A percentile compares a stretch with the other conserved stretches of the same genome.
Evolutionary conservation across 2,329 filamentous ascomycete species (phyloP).

Genomic region (Trichoderma atroviride): DNA sequence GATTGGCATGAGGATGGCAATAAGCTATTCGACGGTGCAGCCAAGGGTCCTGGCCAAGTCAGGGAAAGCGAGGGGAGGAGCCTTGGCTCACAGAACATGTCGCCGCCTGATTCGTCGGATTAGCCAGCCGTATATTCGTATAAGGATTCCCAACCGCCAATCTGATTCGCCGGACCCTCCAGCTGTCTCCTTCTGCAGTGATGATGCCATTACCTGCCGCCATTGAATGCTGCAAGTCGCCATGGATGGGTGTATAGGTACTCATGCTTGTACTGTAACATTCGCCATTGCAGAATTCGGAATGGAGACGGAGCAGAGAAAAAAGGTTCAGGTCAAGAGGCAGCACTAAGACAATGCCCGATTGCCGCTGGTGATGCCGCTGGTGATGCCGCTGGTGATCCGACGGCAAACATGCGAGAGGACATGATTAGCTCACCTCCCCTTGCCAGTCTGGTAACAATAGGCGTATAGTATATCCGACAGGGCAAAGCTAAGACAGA

Average conservation of each 20-base stretch:
- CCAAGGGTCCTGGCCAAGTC: constrained; percentile 7
- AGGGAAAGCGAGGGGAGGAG: constrained; percentile 24
- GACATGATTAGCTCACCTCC: background rate
- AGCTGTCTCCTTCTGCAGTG: background rate
- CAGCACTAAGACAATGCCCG: background rate
- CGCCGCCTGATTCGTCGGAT: constrained; percentile 35
- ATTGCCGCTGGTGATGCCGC: background rate
- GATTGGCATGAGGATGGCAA: background rate
- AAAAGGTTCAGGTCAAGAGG: too few relatives aligned
- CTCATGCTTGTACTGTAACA: background rate
- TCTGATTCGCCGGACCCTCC: background rate
- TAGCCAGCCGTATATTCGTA: background rate
- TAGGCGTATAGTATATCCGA: background rate
- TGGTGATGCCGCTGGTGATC: background rate
- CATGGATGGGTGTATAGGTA: background rate
- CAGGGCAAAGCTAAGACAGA: background rate
- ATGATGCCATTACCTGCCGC: constrained; percentile 15
- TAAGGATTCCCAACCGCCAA: background rate
- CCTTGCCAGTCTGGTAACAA: background rate
- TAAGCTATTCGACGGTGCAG: background rate
- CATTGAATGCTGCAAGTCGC: background rate
- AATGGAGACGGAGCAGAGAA: background rate
- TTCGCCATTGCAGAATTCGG: background rate
- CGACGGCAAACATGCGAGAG: background rate
- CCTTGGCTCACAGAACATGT: constrained; percentile 31